Base-by-base conservation (phyloP, 2,329 filamentous ascomycete species). In the Aspergillus thermomutatus region DNA sequence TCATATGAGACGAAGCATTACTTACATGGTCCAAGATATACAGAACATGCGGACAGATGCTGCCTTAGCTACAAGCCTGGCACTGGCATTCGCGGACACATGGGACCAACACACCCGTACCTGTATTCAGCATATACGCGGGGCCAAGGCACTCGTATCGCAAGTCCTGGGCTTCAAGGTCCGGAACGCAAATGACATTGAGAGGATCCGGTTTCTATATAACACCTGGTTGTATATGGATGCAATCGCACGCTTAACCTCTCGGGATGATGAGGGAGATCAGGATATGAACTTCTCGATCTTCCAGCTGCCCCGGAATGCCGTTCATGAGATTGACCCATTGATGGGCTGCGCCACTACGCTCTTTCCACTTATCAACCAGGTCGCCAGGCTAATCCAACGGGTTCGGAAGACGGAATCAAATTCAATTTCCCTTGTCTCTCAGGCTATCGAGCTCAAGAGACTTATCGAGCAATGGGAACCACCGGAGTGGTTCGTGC, bases 201-300 rank as follows among this genome's bases (percentile, higher is more conserved):
- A 78, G 41, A 76, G 85, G 7, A 74, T 90, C 25, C 83, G 83
- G 54, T 90, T 90, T 63, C 75, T 90, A 19, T 87, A 85, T 72
- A 89, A 89, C 66, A 85, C 84, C 3, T 90, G 86, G 84, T 80
- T 89, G 7, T 90, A 90, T 65, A 87, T 89, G 82, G 86, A 89
- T 67, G 87, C 90, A 27, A 86, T 90, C 60, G 84, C 87, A 25
- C 82, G 87, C 14, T 74, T 90, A 50, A 89, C 86, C 0, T 86
- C 86, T 3, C 72, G 83, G 3, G 83, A 85, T 56, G 80, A 82
- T 37, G 82, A 83, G 25, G 82, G 84, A 11, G 78, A 83, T 47
- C 75, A 77, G 45, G 74, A 80, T 5, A 63, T 80, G 19, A 50
- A 75, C 70, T 10, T 69, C 21, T 64, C 67, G n/a, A 66, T 69